Evolutionary conservation across 495 filamentous ascomycete genomes (phyloP).

Genomic region (Neurospora sp.): DNA sequence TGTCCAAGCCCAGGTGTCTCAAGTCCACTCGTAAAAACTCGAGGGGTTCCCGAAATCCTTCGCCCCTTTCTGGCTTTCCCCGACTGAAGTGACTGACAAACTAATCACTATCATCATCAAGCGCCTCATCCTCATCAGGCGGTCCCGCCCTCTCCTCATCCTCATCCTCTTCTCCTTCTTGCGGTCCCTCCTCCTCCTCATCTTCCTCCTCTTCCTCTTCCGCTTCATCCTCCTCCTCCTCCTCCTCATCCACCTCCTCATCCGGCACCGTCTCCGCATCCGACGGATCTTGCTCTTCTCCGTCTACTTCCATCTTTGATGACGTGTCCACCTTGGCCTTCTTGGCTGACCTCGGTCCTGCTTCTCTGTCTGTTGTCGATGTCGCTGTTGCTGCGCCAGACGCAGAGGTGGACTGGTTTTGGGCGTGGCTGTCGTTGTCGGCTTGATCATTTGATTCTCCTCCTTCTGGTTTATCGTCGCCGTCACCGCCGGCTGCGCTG

Average conservation of each 20-base stretch:
- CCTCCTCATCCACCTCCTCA: slow-evolving; percentile 42
- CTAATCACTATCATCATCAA: slow-evolving; percentile 52
- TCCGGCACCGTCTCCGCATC: slow-evolving; percentile 44
- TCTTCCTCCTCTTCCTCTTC: slow-evolving; percentile 33
- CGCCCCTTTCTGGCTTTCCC: too few species aligned
- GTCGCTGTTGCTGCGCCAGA: neutral
- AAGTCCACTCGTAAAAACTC: too few species aligned
- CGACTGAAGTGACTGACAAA: neutral
- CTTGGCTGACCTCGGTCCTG: slow-evolving; percentile 20
- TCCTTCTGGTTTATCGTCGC: slow-evolving; percentile 3
- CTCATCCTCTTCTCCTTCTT: slow-evolving; percentile 33
- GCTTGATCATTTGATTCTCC: neutral
- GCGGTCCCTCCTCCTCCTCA: slow-evolving; percentile 35
- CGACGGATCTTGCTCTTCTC: slow-evolving; percentile 15
- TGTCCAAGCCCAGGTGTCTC: too few species aligned
- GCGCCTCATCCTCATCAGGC: slow-evolving; percentile 52
- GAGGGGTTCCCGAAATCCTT: too few species aligned
- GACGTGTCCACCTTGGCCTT: slow-evolving; percentile 30
- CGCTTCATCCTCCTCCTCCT: slow-evolving; percentile 43
- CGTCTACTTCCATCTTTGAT: slow-evolving; percentile 31
- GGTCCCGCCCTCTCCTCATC: slow-evolving; percentile 31
- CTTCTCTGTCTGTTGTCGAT: neutral
- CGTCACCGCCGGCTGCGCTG: neutral
- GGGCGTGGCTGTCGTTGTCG: slow-evolving; percentile 1
- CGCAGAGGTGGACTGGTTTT: neutral